These are phyloP conservation scores for Allium cepa DNA, from an alignment of 106 monocot species.

Conservation along the genomic window DNA sequence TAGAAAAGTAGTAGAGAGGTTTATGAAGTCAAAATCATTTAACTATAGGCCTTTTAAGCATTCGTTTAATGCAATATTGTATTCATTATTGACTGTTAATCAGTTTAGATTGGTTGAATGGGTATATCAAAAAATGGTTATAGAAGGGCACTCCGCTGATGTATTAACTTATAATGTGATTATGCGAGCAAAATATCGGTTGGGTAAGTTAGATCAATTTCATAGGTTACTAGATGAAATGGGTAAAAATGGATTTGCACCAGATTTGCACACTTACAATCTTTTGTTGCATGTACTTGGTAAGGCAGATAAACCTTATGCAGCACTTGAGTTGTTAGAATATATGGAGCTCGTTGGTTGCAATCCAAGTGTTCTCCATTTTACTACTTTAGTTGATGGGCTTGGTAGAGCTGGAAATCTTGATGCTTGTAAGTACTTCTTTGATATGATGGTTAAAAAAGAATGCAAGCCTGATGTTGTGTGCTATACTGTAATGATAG, in stretches of 20 bases:
- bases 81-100: slow-evolving; percentile 45
- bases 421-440: slow-evolving; percentile 83
- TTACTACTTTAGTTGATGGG: slow-evolving; percentile 83
- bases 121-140: slow-evolving; percentile 71
- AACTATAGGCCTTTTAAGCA: slow-evolving; percentile 75
- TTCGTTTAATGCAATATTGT: slow-evolving; percentile 78
- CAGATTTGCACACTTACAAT: slow-evolving; percentile 82
- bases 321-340: slow-evolving; percentile 69
- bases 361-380: slow-evolving; percentile 72
- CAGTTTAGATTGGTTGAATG: slow-evolving; percentile 84
- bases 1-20: slow-evolving; percentile 61
- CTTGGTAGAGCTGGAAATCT: slow-evolving; percentile 78
- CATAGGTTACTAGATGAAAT: slow-evolving; percentile 77
- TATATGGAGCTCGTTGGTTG: slow-evolving; percentile 73
- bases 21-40: slow-evolving; percentile 65
- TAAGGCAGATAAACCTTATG: slow-evolving; percentile 78
- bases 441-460: slow-evolving; percentile 76
- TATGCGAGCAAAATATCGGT: slow-evolving; percentile 66
- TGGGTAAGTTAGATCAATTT: slow-evolving; percentile 79
- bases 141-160: slow-evolving; percentile 53
- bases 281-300: slow-evolving; percentile 84
- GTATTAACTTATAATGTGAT: slow-evolving; percentile 80
- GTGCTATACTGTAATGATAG: slow-evolving; percentile 86
- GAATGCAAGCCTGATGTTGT: slow-evolving; percentile 82
- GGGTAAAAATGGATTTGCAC: slow-evolving; percentile 47